These are phyloP conservation scores for Magnolia officinalis DNA, from an alignment of 164 flowering plant species.

Conservation along the genomic window DNA sequence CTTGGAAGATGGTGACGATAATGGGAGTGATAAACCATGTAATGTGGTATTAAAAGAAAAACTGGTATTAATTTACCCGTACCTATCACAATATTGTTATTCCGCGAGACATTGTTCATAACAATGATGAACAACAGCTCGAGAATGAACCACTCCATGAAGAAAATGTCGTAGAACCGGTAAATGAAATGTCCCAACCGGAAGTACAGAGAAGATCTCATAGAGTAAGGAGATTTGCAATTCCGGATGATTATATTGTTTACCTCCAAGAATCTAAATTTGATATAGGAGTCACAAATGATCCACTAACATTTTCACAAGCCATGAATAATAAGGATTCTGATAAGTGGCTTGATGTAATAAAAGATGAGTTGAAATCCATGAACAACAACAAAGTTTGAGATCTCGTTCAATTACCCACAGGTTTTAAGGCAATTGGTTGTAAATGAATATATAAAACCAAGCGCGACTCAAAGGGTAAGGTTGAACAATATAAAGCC, in stretches of 20 bases:
- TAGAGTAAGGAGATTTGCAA: not conserved
- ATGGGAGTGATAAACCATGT: not conserved
- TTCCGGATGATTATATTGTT: not conserved
- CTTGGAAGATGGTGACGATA: not conserved
- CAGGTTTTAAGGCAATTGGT: not conserved
- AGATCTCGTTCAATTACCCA: not conserved
- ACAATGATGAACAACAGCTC: not conserved
- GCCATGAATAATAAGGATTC: not conserved
- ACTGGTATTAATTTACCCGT: not conserved
- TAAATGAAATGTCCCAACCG: too few relatives aligned
- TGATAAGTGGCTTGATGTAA: too few relatives aligned
- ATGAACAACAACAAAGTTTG: too few relatives aligned
- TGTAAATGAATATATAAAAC: not conserved
- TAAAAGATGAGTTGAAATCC: not conserved
- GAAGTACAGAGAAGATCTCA: not conserved
- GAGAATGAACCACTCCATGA: not conserved
- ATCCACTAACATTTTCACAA: not conserved
- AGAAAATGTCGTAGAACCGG: not conserved
- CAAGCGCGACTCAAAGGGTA: too few relatives aligned
- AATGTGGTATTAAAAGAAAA: not conserved
- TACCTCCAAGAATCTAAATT: not conserved
- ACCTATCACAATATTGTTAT: not conserved
- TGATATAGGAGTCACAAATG: conserved; percentile 1
- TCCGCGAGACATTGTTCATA: not conserved
- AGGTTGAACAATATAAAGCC: too few relatives aligned